These are phyloP conservation scores for Plasmodium gallinaceum DNA, from an alignment of 169 alveolate genomes.

Conservation along the genomic window DNA sequence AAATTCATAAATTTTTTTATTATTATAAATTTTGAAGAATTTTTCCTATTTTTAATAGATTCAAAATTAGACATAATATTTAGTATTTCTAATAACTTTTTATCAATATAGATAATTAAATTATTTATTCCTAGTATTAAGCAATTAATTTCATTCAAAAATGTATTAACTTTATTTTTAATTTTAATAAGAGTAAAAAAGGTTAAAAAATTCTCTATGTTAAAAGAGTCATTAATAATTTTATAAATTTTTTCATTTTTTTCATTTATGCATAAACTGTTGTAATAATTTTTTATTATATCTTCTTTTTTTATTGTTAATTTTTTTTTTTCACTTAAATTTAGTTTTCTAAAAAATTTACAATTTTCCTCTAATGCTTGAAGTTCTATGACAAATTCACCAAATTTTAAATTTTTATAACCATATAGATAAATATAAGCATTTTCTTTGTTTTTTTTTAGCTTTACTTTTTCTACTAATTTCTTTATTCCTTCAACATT, in stretches of 20 bases:
- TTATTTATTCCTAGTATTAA: conserved; percentile 27
- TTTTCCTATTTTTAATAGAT: conserved; percentile 7
- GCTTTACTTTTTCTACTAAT: conserved; percentile 20
- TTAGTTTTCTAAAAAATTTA: conserved; percentile 28
- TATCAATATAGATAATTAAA: conserved; percentile 18
- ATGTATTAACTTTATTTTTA: conserved; percentile 29
- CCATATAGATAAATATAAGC: conserved; percentile 21
- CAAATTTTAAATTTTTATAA: conserved; percentile 11
- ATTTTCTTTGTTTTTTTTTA: conserved; percentile 20
- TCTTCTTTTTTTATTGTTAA: conserved; percentile 24
- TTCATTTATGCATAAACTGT: not conserved
- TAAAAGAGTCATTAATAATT: conserved; percentile 6
- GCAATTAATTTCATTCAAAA: conserved; percentile 30
- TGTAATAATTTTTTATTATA: conserved; percentile 11
- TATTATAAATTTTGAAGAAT: conserved; percentile 7
- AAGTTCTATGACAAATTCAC: conserved; percentile 20
- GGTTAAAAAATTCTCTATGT: conserved; percentile 21
- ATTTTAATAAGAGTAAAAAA: conserved; percentile 52
- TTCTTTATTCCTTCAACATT: not conserved
- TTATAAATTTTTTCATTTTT: conserved; percentile 3
- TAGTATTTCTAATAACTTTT: conserved; percentile 9
- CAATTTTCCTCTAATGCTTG: conserved; percentile 23
- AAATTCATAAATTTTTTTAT: conserved; percentile 49
- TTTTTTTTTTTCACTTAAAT: not conserved
- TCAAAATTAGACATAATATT: conserved; percentile 17